Base-by-base conservation (phyloP, 202 grass and related monocot species). In the Elaeis oleifera region DNA sequence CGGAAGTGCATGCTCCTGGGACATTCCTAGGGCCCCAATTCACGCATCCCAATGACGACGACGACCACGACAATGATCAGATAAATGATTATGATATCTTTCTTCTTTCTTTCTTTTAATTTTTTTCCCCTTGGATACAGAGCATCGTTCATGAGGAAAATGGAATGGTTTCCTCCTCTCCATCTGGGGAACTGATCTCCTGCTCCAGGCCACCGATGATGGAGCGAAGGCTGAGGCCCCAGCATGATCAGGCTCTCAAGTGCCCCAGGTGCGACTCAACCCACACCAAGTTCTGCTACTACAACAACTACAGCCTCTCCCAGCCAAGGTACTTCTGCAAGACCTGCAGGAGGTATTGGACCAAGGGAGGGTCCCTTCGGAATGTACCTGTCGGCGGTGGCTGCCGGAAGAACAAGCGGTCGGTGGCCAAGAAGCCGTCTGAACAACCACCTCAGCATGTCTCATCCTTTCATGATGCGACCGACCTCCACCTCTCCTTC, bases 241-340 rank as follows among this genome's bases (percentile, higher is more conserved):
- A 49, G 5, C 60, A 63, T 15, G 60, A 63, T 5, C 60, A 63
- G 31, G 60, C 60, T 3, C 60, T 63, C 31, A 96, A 96, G 77
- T 96, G 90, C 81, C 90, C 90, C 36, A 73, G 87, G 6, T 96
- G 90, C 59, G 81, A 90, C 31, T 90, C 90, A 2, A 73, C 81
- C 21, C 81, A 96, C 73, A 96, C 90, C 86, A 96, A 96, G 72
- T 96, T 96, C 83, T 96, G 90, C 81, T 96, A 96, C 81, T 96
- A 96, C 84, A 96, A 96, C 81, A 90, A 96, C 70, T 96, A 96
- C 78, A 96, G 87, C 63, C 78, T 96, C 75, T 90, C 90, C 16
- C 90, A 96, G 79, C 87, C 87, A 1, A 19, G 58, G 48, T 73
- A 73, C 70, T 61, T 59, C 58, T 73, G 58, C 58, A 73, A 59